Evolutionary conservation across 805 yeast species (phyloP).

Genomic region (Spencermartinsiella europaea): DNA sequence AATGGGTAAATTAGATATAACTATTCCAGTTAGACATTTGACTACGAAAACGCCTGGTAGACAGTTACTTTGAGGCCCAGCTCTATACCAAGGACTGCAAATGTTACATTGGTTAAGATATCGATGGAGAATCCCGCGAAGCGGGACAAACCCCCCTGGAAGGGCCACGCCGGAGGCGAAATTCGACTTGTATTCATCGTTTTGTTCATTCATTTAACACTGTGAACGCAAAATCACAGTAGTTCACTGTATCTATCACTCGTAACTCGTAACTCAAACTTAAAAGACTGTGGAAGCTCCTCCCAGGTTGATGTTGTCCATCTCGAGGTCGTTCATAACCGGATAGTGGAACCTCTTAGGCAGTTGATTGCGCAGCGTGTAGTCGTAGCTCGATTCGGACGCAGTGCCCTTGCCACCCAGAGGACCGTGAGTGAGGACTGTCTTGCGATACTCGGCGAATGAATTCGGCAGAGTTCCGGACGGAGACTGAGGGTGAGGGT

Average conservation of each 20-base stretch:
- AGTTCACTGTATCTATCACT: too few species aligned
- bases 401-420: conserved; percentile 25
- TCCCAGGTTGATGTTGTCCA: conserved; percentile 73
- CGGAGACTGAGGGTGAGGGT: conserved; percentile 37
- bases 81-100: too few species aligned
- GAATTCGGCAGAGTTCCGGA: conserved; percentile 36
- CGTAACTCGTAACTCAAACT: too few species aligned
- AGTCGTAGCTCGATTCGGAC: conserved; percentile 25
- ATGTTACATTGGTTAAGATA: too few species aligned
- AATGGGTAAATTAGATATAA: too few species aligned
- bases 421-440: conserved; percentile 33
- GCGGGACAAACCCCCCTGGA: too few species aligned
- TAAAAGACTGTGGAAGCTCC: conserved; percentile 65
- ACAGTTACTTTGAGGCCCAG: too few species aligned
- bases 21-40: too few species aligned
- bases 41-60: too few species aligned
- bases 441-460: conserved; percentile 29
- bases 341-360: conserved; percentile 71
- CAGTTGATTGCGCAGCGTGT: conserved; percentile 53
- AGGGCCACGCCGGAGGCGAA: too few species aligned
- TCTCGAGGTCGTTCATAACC: conserved; percentile 59
- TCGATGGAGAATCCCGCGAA: too few species aligned
- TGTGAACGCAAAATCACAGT: too few species aligned
- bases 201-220: not conserved
- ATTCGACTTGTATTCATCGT: not conserved